Base-by-base conservation (phyloP, 352 stramenopile genomes). In the Phytopythium litorale region DNA sequence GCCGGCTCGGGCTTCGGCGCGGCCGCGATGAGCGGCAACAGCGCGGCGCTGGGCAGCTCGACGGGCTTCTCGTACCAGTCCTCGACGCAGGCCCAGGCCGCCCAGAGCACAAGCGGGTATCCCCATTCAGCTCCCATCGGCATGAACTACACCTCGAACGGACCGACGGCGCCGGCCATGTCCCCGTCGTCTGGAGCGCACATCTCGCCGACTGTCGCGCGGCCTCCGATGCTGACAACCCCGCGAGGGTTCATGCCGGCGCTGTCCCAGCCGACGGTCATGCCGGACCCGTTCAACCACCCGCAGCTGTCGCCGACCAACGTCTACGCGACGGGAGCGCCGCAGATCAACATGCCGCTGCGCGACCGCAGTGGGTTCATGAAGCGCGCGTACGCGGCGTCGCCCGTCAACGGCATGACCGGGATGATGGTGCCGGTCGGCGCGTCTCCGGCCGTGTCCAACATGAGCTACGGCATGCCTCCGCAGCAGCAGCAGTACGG, bases 321-420 rank as follows among this genome's bases (percentile, higher is more conserved):
- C 42, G 68, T 81, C 62, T 73, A 79, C 56, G 45, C 49, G 52
- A 53, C 51, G 19, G 50, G 56, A 19, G 60, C 61, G 12, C 58
- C 75, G 11, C 79, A 88, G 53, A 87, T 91, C 49, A 86, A 88
- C 51, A 46, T 88, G 32, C 77, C 81, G 49, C 67, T 91, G 43
- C 77, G 81, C 18, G 74, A 91, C 52, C 77, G 77, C 25, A 73
- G 71, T 32, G 82, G 72, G 50, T 73, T 87, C 56, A 73, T 84
- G 62, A 84, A 81, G 60, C 73, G 74, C 49, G 65, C 64, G 43
- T 85, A 75, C 33, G 67, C 70, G 42, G 72, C 67, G 4, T 70
- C 70, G 9, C 59, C 74, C 4, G 58, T 68, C 3, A 62, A 76
- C 48, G 72, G 66, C 45, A 69, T 73, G 62, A 71, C 67, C 56